These are phyloP conservation scores for Gonapodya prolifera DNA, from an alignment of 192 early-diverging fungal species.

Conservation along the genomic window DNA sequence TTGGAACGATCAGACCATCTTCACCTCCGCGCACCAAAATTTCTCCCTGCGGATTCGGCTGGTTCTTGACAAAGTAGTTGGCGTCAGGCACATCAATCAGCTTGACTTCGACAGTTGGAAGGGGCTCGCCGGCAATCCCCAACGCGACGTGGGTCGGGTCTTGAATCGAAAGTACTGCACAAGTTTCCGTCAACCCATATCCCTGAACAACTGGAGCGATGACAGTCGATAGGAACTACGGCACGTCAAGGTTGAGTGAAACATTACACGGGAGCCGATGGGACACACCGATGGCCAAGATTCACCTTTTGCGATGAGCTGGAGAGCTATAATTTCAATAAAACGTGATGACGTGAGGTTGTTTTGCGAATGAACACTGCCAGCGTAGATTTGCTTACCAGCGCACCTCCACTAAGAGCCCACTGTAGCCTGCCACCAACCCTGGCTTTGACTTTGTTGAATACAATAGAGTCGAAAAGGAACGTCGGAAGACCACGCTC, in stretches of 20 bases:
- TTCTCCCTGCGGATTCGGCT: constrained; percentile 44
- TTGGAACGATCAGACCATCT: background rate
- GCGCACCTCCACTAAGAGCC: constrained; percentile 78
- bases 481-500: constrained; percentile 49
- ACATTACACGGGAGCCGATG: too few species aligned
- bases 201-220: constrained; percentile 74
- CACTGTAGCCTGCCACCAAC: constrained; percentile 74
- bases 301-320: too few species aligned
- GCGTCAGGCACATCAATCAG: constrained; percentile 61
- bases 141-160: background rate
- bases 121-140: constrained; percentile 55
- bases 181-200: constrained; percentile 55
- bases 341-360: too few species aligned
- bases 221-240: constrained; percentile 62
- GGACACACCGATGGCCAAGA: too few species aligned
- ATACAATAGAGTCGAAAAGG: constrained; percentile 63
- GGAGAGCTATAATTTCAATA: too few species aligned
- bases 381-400: constrained; percentile 72
- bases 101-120: constrained; percentile 63
- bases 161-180: background rate
- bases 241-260: constrained; percentile 70
- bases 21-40: constrained; percentile 71
- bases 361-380: too few species aligned
- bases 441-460: constrained; percentile 65
- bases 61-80: constrained; percentile 43